Evolutionary conservation across 148 eudicot genomes (phyloP).

Genomic region (Selenicereus undatus): DNA sequence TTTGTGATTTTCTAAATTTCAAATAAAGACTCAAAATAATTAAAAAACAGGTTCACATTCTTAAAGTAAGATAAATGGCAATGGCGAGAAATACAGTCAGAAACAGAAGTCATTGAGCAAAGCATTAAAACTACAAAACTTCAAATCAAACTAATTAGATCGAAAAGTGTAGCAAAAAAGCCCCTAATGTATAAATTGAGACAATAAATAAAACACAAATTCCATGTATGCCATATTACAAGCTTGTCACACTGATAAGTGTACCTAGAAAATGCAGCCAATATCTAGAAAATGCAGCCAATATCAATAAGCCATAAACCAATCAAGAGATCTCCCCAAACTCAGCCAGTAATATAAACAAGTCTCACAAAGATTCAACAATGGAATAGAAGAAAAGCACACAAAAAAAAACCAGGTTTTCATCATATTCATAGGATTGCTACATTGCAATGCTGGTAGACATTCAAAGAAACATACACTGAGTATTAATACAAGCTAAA

Average conservation of each 20-base stretch:
- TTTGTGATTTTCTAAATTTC: background rate
- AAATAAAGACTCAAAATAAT: background rate
- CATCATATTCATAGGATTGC: background rate
- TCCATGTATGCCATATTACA: background rate
- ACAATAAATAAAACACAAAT: background rate
- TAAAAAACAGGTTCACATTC: background rate
- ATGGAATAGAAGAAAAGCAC: background rate
- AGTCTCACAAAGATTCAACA: background rate
- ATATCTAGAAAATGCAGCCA: background rate
- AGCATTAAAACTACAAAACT: background rate
- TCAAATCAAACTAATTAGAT: background rate
- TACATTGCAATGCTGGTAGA: background rate
- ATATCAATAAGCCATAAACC: background rate
- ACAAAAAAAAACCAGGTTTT: background rate
- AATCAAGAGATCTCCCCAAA: background rate
- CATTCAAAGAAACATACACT: background rate
- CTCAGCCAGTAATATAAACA: background rate
- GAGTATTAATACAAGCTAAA: background rate
- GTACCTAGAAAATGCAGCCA: background rate
- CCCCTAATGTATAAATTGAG: background rate
- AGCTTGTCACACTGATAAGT: no score
- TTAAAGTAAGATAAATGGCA: background rate
- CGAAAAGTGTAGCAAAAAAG: background rate
- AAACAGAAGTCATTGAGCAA: background rate
- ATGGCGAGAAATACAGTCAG: background rate